Evolutionary conservation across 257 asterid species (phyloP).

Genomic region (Rhazya stricta): DNA sequence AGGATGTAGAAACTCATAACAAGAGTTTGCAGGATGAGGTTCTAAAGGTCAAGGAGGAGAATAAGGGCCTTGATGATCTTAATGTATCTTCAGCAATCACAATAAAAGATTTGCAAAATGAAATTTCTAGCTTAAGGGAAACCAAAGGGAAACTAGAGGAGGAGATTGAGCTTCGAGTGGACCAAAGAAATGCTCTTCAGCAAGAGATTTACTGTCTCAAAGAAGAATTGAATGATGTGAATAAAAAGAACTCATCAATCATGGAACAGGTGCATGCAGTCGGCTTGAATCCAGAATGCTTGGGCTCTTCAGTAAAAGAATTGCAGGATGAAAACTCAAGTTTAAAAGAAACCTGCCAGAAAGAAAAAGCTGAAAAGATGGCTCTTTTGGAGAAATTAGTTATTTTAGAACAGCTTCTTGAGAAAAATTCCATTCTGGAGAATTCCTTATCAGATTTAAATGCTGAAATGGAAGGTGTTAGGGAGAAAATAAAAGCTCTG

Average conservation of each 20-base stretch:
- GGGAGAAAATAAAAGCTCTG: conserved; percentile 57
- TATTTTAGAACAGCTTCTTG: conserved; percentile 71
- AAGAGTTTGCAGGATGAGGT: conserved; percentile 66
- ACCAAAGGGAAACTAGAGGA: conserved; percentile 63
- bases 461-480: conserved; percentile 73
- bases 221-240: conserved; percentile 73
- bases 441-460: conserved; percentile 69
- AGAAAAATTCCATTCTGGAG: conserved; percentile 78
- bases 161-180: conserved; percentile 86
- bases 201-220: conserved; percentile 89
- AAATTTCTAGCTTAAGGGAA: conserved; percentile 57
- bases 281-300: conserved; percentile 54
- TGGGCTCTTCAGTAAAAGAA: conserved; percentile 57
- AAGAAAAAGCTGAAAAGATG: conserved; percentile 56
- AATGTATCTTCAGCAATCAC: conserved; percentile 59
- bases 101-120: conserved; percentile 58
- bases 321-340: conserved; percentile 54
- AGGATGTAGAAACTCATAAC: conserved; percentile 47
- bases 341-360: conserved; percentile 49
- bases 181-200: conserved; percentile 89
- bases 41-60: conserved; percentile 60
- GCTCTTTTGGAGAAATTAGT: conserved; percentile 64
- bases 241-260: conserved; percentile 43
- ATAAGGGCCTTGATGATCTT: conserved; percentile 54
- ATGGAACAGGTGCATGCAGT: conserved; percentile 62